Conservation (phyloP, 2,329 filamentous ascomycete species). For the Fusarium bactridioides region DNA sequence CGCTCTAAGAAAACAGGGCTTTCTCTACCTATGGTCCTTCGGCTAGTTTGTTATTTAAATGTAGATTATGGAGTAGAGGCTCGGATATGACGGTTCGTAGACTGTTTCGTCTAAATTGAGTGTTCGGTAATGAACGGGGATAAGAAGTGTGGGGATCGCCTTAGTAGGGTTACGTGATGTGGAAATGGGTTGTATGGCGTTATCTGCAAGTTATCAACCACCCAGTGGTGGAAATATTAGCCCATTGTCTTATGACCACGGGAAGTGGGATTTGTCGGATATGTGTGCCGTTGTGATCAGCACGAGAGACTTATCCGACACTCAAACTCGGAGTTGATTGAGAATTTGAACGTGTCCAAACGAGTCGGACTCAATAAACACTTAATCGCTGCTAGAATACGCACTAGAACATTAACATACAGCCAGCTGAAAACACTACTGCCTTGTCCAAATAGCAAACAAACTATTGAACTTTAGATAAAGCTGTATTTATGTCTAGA, state of each 20-base stretch:
- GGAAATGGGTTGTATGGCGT: not conserved
- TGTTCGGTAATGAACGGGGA: not conserved
- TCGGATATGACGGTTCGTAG: not conserved
- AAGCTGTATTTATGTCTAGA: not conserved
- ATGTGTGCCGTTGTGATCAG: not conserved
- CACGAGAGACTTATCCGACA: not conserved
- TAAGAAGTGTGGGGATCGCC: not conserved
- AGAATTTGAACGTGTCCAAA: too few species aligned
- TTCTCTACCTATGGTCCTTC: fast-evolving
- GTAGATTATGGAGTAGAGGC: too few species aligned
- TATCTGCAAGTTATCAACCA: not conserved
- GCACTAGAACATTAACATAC: not conserved
- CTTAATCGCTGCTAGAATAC: fast-evolving
- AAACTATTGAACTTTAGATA: not conserved
- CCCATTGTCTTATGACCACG: not conserved
- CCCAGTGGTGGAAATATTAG: not conserved
- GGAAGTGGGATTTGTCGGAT: not conserved
- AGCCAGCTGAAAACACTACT: not conserved
- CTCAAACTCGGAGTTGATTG: not conserved
- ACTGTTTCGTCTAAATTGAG: not conserved
- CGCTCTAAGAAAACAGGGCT: fast-evolving
- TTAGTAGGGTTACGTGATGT: not conserved
- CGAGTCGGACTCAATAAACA: fast-evolving
- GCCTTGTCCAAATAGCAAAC: not conserved
- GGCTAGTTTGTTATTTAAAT: fast-evolving